Percentiles rank a stretch among this genome's conserved stretches.
phyloP scores from a whole-genome alignment of 345 rosid genomes.

The Arabidopsis suecica region DNA sequence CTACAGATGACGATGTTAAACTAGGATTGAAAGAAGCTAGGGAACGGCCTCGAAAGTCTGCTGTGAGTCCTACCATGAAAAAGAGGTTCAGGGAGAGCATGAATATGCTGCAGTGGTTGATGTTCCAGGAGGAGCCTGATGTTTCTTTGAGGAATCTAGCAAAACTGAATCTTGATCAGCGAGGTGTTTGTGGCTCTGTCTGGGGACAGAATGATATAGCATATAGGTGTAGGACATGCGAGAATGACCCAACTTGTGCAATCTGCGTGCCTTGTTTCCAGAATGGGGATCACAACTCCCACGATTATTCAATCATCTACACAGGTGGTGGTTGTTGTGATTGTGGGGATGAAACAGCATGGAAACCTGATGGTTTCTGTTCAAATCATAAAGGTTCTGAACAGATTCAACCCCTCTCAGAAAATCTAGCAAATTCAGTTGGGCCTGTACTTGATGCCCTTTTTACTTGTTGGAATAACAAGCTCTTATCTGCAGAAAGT shows the following conservation, averaged over 20 bases:
- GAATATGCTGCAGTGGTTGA: conserved; percentile 88
- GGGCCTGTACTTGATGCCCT: conserved; percentile 82
- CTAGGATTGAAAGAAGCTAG: conserved; percentile 44
- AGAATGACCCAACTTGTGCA: conserved; percentile 92
- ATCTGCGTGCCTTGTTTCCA: conserved; percentile 91
- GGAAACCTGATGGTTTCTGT: conserved; percentile 95
- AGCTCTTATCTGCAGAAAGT: conserved; percentile 58
- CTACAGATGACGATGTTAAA: conserved; percentile 68
- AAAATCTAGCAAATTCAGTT: conserved; percentile 61
- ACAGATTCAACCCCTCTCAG: conserved; percentile 85
- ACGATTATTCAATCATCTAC: conserved; percentile 79
- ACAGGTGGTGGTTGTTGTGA: conserved; percentile 98
- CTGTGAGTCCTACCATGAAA: conserved; percentile 45
- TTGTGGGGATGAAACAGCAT: conserved; percentile 96
- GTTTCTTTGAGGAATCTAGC: conserved; percentile 57
- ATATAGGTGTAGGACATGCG: conserved; percentile 83
- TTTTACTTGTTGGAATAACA: conserved; percentile 66
- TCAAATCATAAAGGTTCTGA: conserved; percentile 91
- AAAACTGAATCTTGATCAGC: conserved; percentile 55
- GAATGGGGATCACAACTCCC: conserved; percentile 76
- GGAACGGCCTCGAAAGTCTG: conserved; percentile 45
- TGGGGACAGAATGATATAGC: conserved; percentile 97
- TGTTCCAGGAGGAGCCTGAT: conserved; percentile 73
- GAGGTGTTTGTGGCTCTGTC: conserved; percentile 95
- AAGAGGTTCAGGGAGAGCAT: conserved; percentile 57